Conservation (phyloP, 768 basidiomycete genomes). For the Lentinula edodes region DNA sequence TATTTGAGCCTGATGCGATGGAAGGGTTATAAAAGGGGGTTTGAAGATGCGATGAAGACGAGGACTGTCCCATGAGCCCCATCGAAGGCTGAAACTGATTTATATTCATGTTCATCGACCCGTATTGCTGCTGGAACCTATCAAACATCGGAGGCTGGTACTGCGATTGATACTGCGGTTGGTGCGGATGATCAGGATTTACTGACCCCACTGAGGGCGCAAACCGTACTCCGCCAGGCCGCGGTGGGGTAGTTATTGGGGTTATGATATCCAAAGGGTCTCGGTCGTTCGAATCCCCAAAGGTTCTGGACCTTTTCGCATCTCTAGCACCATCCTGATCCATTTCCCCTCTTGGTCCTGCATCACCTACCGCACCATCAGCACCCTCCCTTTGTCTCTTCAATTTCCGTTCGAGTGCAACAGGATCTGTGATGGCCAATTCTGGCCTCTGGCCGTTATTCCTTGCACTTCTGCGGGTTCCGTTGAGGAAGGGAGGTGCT, state of each 20-base stretch:
- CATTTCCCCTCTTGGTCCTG: constrained; percentile 48
- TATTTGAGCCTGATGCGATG: not conserved
- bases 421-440: constrained; percentile 67
- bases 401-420: constrained; percentile 65
- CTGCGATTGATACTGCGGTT: constrained; percentile 4
- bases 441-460: constrained; percentile 71
- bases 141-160: constrained; percentile 10
- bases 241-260: constrained; percentile 23
- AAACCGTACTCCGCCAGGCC: constrained; percentile 41
- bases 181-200: constrained; percentile 7
- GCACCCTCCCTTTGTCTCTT: constrained; percentile 61
- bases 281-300: constrained; percentile 43
- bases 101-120: not conserved
- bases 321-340: constrained; percentile 33
- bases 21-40: not conserved
- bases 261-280: constrained; percentile 45
- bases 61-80: not conserved
- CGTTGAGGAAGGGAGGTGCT: constrained; percentile 25
- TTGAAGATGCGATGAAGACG: not conserved
- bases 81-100: not conserved
- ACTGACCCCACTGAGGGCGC: constrained; percentile 20
- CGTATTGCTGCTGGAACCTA: not conserved
- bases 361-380: constrained; percentile 43
- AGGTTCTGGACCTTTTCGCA: constrained; percentile 52
- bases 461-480: constrained; percentile 66